Conservation (phyloP, 129 eudicot species). For the Rutidosis leptorrhynchoides region DNA sequence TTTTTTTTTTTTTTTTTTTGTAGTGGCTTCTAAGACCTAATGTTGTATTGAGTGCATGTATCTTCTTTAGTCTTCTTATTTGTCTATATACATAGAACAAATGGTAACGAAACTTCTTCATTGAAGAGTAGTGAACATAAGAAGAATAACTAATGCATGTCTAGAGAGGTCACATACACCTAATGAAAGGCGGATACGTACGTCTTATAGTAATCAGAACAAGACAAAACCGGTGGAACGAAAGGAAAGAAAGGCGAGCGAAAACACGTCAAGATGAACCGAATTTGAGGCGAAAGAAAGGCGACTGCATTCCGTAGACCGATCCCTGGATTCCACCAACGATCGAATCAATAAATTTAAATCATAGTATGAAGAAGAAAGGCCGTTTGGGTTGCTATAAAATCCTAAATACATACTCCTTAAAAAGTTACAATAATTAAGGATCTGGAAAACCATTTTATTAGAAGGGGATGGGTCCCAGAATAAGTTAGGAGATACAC, state of each 20-base stretch:
- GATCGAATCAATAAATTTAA: no score
- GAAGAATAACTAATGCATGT: not conserved
- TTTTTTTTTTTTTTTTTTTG: no score
- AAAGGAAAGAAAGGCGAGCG: not conserved
- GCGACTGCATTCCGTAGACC: no score
- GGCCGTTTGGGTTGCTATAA: not conserved
- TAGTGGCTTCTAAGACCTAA: not conserved
- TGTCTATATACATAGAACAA: not conserved
- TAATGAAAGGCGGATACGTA: not conserved
- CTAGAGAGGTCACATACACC: not conserved
- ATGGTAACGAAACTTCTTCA: not conserved
- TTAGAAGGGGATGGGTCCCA: not conserved
- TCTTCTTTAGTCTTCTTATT: not conserved
- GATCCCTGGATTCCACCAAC: no score
- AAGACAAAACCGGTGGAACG: not conserved
- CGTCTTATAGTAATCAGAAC: no score
- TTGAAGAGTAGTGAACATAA: not conserved
- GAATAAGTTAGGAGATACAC: not conserved
- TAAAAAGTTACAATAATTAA: not conserved
- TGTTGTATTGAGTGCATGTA: not conserved
- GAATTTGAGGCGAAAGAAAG: no score
- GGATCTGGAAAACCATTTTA: not conserved
- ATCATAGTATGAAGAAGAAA: no score
- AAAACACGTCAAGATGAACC: no score
- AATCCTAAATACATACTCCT: no score